Evolutionary conservation across 257 asterid genomes (phyloP).

Genomic region (Capsicum pubescens): DNA sequence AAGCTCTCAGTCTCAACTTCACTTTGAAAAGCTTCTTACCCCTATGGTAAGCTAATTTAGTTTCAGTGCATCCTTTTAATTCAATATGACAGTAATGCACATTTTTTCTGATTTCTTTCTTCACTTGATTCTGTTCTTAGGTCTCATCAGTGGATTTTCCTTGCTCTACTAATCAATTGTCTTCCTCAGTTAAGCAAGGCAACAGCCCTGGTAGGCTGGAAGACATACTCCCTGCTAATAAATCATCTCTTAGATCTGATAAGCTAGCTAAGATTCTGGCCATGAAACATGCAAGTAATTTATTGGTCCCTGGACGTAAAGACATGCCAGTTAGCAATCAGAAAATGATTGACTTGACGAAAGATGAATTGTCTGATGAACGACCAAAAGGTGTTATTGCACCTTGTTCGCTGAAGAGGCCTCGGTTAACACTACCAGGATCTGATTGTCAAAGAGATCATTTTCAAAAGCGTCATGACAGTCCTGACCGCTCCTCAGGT

Average conservation of each 20-base stretch:
- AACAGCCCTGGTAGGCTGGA: constrained; percentile 40
- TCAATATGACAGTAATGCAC: constrained; percentile 22
- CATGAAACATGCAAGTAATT: constrained; percentile 47
- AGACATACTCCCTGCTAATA: constrained; percentile 86
- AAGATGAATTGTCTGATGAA: constrained; percentile 41
- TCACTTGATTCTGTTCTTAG: constrained; percentile 24
- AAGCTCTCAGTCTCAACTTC: constrained; percentile 47
- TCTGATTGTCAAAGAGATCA: constrained; percentile 36
- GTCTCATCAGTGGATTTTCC: constrained; percentile 26
- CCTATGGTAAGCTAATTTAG: constrained; percentile 52
- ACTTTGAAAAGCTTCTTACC: constrained; percentile 46
- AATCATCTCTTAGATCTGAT: constrained; percentile 60
- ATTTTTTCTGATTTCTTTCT: constrained; percentile 22
- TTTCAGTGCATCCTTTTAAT: constrained; percentile 28
- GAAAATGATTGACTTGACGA: constrained; percentile 24
- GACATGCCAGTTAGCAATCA: constrained; percentile 28
- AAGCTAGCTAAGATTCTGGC: constrained; percentile 44
- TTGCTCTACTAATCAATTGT: constrained; percentile 42
- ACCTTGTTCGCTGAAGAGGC: constrained; percentile 61
- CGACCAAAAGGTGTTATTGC: constrained; percentile 46
- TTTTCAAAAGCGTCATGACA: constrained; percentile 36
- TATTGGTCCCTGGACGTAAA: constrained; percentile 38
- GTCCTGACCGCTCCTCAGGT: constrained; percentile 29
- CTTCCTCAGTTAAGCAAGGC: constrained; percentile 48
- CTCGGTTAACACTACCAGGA: constrained; percentile 55